phyloP scores from a whole-genome alignment of 768 basidiomycete species.

The Lactifluus subvellereus region DNA sequence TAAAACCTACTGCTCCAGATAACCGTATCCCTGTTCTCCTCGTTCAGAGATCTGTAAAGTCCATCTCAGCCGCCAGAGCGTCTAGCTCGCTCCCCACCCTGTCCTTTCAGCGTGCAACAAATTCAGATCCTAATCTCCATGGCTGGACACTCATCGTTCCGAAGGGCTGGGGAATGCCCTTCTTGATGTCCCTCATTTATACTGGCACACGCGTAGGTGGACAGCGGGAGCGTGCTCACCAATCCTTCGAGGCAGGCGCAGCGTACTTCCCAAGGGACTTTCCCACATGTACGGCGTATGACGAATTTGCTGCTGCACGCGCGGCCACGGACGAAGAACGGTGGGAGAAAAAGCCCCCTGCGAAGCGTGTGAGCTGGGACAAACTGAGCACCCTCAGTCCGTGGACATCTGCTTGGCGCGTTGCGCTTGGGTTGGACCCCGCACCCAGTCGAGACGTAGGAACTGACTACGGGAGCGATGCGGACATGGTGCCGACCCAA shows the following conservation, averaged over 20 bases:
- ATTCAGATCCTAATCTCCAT: slow-evolving; percentile 40
- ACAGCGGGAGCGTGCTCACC: slow-evolving; percentile 74
- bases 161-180: slow-evolving; percentile 86
- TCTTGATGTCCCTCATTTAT: slow-evolving; percentile 73
- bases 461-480: slow-evolving; percentile 9
- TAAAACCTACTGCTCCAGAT: slow-evolving; percentile 66
- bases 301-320: slow-evolving; percentile 41
- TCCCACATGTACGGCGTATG: slow-evolving; percentile 52
- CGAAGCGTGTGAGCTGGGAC: slow-evolving; percentile 72
- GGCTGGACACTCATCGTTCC: slow-evolving; percentile 90
- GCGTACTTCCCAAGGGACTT: slow-evolving; percentile 80
- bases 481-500: slow-evolving; percentile 53
- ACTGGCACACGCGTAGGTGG: slow-evolving; percentile 85
- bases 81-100: slow-evolving; percentile 20
- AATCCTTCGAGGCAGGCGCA: slow-evolving; percentile 74
- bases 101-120: slow-evolving; percentile 9
- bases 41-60: slow-evolving; percentile 68
- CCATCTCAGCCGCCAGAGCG: slow-evolving; percentile 24
- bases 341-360: slow-evolving; percentile 83
- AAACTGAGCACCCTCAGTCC: slow-evolving; percentile 62
- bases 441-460: neutral
- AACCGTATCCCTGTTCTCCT: slow-evolving; percentile 80
- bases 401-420: slow-evolving; percentile 73
- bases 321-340: slow-evolving; percentile 47
- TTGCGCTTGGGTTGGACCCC: slow-evolving; percentile 49